Base-by-base conservation (phyloP, 176 grass and related monocot species). In the Ensete glaucum region DNA sequence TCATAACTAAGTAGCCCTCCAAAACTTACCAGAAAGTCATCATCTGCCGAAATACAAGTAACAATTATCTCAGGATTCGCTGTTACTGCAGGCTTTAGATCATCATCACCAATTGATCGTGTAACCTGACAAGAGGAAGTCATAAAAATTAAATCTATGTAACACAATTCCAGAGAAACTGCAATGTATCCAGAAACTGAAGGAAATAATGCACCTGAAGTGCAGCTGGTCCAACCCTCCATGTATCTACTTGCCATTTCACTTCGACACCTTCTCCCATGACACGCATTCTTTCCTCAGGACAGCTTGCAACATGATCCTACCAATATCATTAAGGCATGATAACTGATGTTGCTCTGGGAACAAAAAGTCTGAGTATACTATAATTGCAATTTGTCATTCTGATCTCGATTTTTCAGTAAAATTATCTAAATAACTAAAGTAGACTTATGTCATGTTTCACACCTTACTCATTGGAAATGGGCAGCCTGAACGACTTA, bases 201-300 rank as follows among this genome's bases (percentile, higher is more conserved):
- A 48, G 17, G 11, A 57, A 74, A 34, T 16, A 77, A 65, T 12
- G 13, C 20, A 98, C 94, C 94, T 98, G 94, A 81, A 98, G 86
- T 62, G 94, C 90, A 89, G 90, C 94, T 76, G 94, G 72, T 80
- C 94, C 94, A 9, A 98, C 90, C 73, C 94, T 83, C 94, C 94
- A 98, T 1, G 94, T 93, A 80, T 98, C 94, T 70, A 91, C 81
- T 85, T 91, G 88, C 94, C 94, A 98, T 89, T 88, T 98, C 67
- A 98, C 94, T 82, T 91, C 86, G 71, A 84, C 78, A 62, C 94
- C 94, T 80, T 82, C 90, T 27, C 87, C 87, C 67, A 81, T 80
- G 66, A 98, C 79, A 53, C 94, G 90, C 64, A 72, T 78, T 86
- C 94, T 98, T 81, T 98, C 94, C 69, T 87, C 78, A 9, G 77